Evolutionary conservation across 805 yeast genomes (phyloP).

Genomic region (Cyberlindnera mycetangii): DNA sequence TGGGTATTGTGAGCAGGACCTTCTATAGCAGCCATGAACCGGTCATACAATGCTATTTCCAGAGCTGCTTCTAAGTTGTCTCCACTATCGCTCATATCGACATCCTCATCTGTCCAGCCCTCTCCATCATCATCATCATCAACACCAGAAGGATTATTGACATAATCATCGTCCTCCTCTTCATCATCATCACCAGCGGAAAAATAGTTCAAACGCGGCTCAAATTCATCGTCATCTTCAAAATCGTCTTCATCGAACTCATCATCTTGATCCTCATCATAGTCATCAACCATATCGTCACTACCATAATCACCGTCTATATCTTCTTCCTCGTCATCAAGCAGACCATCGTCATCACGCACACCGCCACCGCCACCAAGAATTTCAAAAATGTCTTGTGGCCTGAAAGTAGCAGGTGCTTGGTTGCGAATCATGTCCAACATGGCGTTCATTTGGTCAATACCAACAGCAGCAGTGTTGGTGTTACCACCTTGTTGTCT

Average conservation of each 20-base stretch:
- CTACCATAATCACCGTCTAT: constrained; percentile 23
- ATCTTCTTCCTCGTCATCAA: constrained; percentile 22
- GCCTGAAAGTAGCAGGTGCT: background rate
- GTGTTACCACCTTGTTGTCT: constrained; percentile 14
- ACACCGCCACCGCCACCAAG: background rate
- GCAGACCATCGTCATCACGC: background rate
- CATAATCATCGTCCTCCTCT: background rate
- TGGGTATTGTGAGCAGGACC: background rate
- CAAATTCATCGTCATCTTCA: constrained; percentile 1
- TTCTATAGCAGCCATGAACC: constrained; percentile 1
- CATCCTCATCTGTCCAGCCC: constrained; percentile 1
- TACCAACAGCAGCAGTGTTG: constrained; percentile 11
- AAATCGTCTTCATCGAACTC: background rate
- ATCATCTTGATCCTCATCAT: constrained; percentile 12
- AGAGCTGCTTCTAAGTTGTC: background rate
- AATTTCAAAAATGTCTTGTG: constrained; percentile 2
- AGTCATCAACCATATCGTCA: constrained; percentile 21
- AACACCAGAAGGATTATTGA: background rate
- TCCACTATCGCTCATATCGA: background rate
- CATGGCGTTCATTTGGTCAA: constrained; percentile 19
- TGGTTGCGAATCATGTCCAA: constrained; percentile 1
- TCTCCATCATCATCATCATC: background rate
- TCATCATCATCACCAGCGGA: background rate
- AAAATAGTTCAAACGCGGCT: background rate
- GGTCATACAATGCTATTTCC: background rate